These are phyloP conservation scores for Aspergillus saccharolyticus DNA, from an alignment of 495 filamentous ascomycete genomes.

Conservation along the genomic window DNA sequence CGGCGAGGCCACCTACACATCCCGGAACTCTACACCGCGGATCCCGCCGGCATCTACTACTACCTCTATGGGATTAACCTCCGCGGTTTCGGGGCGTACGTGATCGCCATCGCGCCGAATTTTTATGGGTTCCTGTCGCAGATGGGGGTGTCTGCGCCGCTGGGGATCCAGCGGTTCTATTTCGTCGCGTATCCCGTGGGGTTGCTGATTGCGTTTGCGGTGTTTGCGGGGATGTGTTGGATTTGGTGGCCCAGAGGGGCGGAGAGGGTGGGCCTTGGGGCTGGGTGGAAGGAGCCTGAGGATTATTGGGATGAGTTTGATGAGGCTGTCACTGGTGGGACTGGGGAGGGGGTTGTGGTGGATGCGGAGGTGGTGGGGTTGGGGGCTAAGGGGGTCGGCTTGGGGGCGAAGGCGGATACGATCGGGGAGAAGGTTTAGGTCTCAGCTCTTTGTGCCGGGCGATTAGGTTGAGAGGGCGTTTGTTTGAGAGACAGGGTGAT, in stretches of 20 bases:
- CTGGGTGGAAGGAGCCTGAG: constrained; percentile 31
- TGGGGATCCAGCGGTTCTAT: constrained; percentile 28
- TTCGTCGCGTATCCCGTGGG: constrained; percentile 33
- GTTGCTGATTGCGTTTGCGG: constrained; percentile 22
- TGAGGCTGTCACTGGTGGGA: not conserved
- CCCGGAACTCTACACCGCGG: constrained; percentile 23
- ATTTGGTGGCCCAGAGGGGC: constrained; percentile 13
- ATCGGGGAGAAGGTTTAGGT: not conserved
- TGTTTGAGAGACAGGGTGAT: no score
- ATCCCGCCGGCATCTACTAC: constrained; percentile 17
- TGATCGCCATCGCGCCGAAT: constrained; percentile 27
- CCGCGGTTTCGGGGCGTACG: constrained; percentile 22
- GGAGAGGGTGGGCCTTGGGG: constrained; percentile 11
- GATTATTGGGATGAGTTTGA: constrained; percentile 30
- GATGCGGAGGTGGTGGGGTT: not conserved
- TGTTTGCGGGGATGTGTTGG: constrained; percentile 21
- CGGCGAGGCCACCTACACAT: constrained; percentile 25
- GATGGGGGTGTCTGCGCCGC: constrained; percentile 31
- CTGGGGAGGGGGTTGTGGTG: not conserved
- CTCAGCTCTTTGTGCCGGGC: not conserved
- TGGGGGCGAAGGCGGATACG: not conserved
- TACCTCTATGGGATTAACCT: constrained; percentile 23
- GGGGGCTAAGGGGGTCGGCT: not conserved
- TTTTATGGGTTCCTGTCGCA: constrained; percentile 37
- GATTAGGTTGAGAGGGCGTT: not conserved